Evolutionary conservation across 2,329 filamentous ascomycete genomes (phyloP).

Genomic region (Alternaria solani): DNA sequence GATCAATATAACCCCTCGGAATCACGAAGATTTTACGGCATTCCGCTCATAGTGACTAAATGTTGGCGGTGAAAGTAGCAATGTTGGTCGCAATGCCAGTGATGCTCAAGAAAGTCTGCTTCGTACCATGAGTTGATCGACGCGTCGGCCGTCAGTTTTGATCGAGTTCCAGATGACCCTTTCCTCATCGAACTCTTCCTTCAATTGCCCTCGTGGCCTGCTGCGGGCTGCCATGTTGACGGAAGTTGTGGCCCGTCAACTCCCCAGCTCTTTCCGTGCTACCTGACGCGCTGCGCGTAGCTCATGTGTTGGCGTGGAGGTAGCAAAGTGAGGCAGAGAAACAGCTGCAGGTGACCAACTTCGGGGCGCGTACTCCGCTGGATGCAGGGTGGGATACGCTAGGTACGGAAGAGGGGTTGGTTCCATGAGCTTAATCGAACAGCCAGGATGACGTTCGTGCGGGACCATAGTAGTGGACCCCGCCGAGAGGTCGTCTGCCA

Average conservation of each 20-base stretch:
- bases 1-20: background rate
- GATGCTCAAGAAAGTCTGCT: background rate
- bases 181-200: slow-evolving; percentile 61
- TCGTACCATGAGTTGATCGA: slow-evolving; percentile 59
- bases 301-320: slow-evolving; percentile 17
- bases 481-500: slow-evolving; percentile 14
- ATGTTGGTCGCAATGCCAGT: background rate
- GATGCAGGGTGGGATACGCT: slow-evolving; percentile 30
- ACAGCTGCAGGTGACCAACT: slow-evolving; percentile 10
- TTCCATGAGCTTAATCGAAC: slow-evolving; percentile 33
- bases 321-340: slow-evolving; percentile 6
- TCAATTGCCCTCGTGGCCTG: slow-evolving; percentile 54
- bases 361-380: slow-evolving; percentile 11
- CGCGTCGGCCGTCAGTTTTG: slow-evolving; percentile 54
- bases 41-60: slow-evolving; percentile 5
- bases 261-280: slow-evolving; percentile 20
- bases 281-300: slow-evolving; percentile 13
- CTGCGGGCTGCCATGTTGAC: slow-evolving; percentile 56
- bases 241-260: slow-evolving; percentile 16
- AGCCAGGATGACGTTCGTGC: slow-evolving; percentile 27
- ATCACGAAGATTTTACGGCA: slow-evolving; percentile 8
- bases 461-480: slow-evolving; percentile 24
- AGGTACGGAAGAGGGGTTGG: slow-evolving; percentile 31
- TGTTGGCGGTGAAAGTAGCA: background rate
- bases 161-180: slow-evolving; percentile 60